Evolutionary conservation across 495 filamentous ascomycete species (phyloP).

Genomic region (Aspergillus nanangensis): DNA sequence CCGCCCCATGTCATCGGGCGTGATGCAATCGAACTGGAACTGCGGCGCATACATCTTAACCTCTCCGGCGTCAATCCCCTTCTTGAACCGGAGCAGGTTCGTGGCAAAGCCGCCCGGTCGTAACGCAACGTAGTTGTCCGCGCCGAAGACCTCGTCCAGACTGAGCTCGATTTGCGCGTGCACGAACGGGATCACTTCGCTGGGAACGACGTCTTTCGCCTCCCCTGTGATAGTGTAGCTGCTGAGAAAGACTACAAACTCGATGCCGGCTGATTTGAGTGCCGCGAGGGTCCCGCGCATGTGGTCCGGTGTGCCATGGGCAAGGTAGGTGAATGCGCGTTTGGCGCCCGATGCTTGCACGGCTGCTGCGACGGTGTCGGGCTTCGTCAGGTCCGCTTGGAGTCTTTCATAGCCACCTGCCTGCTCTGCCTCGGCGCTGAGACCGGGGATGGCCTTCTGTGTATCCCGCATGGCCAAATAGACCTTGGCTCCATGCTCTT

Average conservation of each 20-base stretch:
- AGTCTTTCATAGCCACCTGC: constrained; percentile 15
- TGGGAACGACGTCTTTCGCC: constrained; percentile 4
- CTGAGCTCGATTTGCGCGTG: constrained; percentile 29
- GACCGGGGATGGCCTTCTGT: constrained; percentile 14
- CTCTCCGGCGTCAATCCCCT: constrained; percentile 3
- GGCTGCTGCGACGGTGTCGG: constrained; percentile 18
- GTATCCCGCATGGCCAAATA: constrained; percentile 20
- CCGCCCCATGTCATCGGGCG: constrained; percentile 25
- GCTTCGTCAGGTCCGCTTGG: constrained; percentile 24
- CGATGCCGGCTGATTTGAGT: constrained; percentile 22
- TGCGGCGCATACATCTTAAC: constrained; percentile 16
- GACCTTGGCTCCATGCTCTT: constrained; percentile 21
- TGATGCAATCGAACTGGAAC: constrained; percentile 20
- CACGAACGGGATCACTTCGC: constrained; percentile 15
- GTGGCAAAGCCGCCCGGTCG: constrained; percentile 22
- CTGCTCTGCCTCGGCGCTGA: constrained; percentile 9
- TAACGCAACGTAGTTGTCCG: constrained; percentile 17
- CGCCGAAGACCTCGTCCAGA: constrained; percentile 23
- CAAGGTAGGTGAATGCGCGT: constrained; percentile 28
- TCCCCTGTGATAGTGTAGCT: constrained; percentile 18
- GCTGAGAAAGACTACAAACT: constrained; percentile 28
- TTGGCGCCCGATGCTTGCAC: constrained; percentile 17
- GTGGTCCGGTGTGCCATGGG: constrained; percentile 17
- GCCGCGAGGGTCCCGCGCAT: constrained; percentile 19
- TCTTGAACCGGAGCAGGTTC: constrained; percentile 10